phyloP scores from a whole-genome alignment of 192 early-diverging fungal species.

The Coemansia sp. region DNA sequence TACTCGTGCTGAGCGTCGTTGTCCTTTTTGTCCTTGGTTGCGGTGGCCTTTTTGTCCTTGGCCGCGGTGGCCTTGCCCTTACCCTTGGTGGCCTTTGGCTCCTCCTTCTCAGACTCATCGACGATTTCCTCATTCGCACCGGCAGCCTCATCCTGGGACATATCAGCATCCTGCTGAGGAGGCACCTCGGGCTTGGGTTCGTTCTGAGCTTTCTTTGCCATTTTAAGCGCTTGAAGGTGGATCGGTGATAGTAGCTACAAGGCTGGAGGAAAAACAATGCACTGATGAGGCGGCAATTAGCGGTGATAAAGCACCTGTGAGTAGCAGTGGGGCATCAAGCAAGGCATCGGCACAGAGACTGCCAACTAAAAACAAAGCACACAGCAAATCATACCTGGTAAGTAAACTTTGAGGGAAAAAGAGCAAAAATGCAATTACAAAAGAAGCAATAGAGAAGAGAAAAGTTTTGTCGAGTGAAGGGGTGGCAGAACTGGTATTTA shows the following conservation, averaged over 20 bases:
- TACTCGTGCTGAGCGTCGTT: constrained; percentile 9
- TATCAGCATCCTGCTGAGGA: constrained; percentile 96
- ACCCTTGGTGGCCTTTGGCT: neutral
- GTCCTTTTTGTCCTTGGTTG: neutral
- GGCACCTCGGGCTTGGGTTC: constrained; percentile 74
- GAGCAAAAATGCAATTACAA: neutral
- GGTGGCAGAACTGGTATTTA: neutral
- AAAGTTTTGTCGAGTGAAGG: neutral
- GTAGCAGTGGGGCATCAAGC: neutral
- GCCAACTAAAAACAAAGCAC: neutral
- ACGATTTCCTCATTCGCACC: constrained; percentile 58
- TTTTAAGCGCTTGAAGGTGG: constrained; percentile 16
- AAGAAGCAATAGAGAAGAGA: neutral
- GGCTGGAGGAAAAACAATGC: neutral
- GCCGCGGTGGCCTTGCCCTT: constrained; percentile 3
- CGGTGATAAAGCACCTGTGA: neutral
- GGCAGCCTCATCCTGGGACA: constrained; percentile 94
- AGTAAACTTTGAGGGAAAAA: neutral
- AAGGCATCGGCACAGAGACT: neutral
- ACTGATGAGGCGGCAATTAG: neutral
- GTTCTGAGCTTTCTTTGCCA: constrained; percentile 59
- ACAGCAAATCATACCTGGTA: neutral
- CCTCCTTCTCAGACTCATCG: neutral
- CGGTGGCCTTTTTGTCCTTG: neutral
- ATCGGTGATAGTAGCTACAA: neutral